Base-by-base conservation (phyloP, 1,284 basidiomycete genomes). In the Quambalaria eucalypti region DNA sequence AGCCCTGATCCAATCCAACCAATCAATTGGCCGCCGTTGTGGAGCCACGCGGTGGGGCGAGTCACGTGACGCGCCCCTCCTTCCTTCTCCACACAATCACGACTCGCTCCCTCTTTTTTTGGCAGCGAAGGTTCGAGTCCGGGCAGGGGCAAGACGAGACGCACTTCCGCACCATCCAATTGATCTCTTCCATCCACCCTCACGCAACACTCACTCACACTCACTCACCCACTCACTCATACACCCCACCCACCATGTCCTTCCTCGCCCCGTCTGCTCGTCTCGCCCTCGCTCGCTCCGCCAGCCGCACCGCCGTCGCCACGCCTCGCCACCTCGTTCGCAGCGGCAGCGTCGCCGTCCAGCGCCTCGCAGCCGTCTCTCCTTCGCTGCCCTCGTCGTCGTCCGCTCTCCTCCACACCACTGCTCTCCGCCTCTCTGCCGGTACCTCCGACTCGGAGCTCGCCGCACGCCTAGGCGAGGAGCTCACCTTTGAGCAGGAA, bases 401-500 rank as follows among this genome's bases (percentile, higher is more conserved):
- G 4, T 26, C 42, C 6, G 16, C 12, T 25, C 42, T 50, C 9
- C 56, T 64, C 51, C 21, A 47, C 39, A n/a, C n/a, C n/a, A 51
- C 48, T 47, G 47, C 53, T 14, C 47, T 49, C 48, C 56, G 51
- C 42, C 26, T 47, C 30, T 56, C 59, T 28, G 39, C 61, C 23
- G 73, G 73, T 52, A 61, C 73, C 88, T 86, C 82, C 60, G 90
- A 92, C 75, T 78, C 83, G 26, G 77, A 83, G 36, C 83, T 97
- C 46, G 79, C 84, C 8, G 81, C 85, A 71, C 88, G 87, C 64
- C 81, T 96, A 28, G 78, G 81, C 33, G 85, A 90, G 69, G 92
- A 96, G 79, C 81, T 93, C 67, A 80, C 84, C 61, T 95, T 87
- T 77, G 92, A 97, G 79, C 80, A 82, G 58, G 85, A 90, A 69